These are phyloP conservation scores for Flaveria floridana DNA, from an alignment of 140 eudicot genomes.

Conservation along the genomic window DNA sequence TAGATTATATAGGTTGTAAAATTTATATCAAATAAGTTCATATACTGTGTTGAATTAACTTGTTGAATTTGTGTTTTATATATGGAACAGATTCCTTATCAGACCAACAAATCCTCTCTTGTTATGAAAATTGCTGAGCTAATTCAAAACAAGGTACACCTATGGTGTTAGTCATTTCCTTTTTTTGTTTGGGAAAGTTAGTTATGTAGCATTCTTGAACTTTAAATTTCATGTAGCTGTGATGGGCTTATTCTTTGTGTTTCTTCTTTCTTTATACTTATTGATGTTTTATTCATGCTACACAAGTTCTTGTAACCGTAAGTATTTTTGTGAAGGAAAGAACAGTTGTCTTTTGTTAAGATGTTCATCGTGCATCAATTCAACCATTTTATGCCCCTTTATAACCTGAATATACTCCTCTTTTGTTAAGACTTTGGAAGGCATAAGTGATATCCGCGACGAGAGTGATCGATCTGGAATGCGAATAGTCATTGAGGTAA, in stretches of 20 bases:
- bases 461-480: conserved; percentile 98
- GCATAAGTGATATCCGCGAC: conserved; percentile 95
- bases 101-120: conserved; percentile 89
- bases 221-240: background rate
- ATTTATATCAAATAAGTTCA: background rate
- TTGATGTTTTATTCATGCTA: conserved; percentile 1
- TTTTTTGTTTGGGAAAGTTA: background rate
- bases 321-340: background rate
- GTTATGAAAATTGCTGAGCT: conserved; percentile 90
- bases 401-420: conserved; percentile 11
- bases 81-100: conserved; percentile 83
- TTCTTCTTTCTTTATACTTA: background rate
- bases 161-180: conserved; percentile 8
- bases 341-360: background rate
- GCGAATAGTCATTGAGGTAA: conserved; percentile 98
- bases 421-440: conserved; percentile 66
- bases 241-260: background rate
- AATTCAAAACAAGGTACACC: conserved; percentile 79
- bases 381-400: background rate
- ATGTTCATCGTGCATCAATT: background rate
- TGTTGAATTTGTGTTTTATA: conserved; percentile 21
- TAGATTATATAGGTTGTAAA: conserved; percentile 17
- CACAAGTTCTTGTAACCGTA: background rate
- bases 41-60: conserved; percentile 16
- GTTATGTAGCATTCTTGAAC: background rate